Evolutionary conservation across 345 rosid genomes (phyloP).

Genomic region (Pistacia atlantica): DNA sequence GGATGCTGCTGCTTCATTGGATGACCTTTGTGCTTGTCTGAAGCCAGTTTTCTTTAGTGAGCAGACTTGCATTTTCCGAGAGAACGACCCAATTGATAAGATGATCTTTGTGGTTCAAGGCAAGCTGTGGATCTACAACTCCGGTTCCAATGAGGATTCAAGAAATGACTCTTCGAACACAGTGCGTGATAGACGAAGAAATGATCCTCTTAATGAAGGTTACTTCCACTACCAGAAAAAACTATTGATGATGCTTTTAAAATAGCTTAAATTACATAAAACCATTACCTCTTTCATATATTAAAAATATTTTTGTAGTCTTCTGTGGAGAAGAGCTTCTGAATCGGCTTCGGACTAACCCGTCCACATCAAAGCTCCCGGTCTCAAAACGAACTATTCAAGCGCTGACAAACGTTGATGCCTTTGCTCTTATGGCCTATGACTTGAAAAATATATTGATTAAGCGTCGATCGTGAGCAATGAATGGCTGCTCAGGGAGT

Average conservation of each 20-base stretch:
- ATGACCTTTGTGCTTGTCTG: background rate
- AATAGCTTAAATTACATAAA: too few species aligned
- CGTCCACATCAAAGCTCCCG: background rate
- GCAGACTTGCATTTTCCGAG: background rate
- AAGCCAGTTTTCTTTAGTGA: background rate
- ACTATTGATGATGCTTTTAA: too few species aligned
- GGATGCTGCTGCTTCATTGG: background rate
- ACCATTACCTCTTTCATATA: too few species aligned
- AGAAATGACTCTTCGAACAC: background rate
- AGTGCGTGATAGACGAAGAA: background rate
- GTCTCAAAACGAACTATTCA: background rate
- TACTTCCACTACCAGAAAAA: too few species aligned
- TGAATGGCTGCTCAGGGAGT: too few species aligned
- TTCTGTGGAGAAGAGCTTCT: background rate
- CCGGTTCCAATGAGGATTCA: background rate
- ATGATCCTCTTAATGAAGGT: too few species aligned
- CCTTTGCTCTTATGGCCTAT: background rate
- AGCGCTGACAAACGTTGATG: background rate
- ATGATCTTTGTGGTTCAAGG: background rate
- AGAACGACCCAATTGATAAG: background rate
- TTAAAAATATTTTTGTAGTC: too few species aligned
- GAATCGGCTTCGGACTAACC: background rate
- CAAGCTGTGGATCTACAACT: background rate
- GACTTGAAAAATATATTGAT: background rate
- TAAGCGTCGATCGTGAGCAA: background rate